phyloP scores from a whole-genome alignment of 2,329 filamentous ascomycete genomes.

The Ophiostoma sp. region DNA sequence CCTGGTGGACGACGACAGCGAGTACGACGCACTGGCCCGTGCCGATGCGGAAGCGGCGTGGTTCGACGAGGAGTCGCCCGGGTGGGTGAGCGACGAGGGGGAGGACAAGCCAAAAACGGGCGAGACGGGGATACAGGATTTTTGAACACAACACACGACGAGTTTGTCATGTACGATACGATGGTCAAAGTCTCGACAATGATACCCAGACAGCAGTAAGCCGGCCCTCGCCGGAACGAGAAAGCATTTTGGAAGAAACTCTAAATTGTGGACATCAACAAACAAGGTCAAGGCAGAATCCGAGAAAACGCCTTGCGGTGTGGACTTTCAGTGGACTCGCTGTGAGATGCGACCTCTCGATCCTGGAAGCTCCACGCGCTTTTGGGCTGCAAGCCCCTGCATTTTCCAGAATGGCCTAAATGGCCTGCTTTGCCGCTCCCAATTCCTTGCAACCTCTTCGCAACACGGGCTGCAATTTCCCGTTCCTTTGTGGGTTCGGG shows the following conservation, averaged over 20 bases:
- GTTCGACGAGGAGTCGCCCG: constrained; percentile 76
- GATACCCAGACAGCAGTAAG: not conserved
- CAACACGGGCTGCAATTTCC: constrained; percentile 7
- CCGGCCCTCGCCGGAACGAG: not conserved
- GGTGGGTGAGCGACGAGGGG: constrained; percentile 55
- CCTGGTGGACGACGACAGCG: constrained; percentile 68
- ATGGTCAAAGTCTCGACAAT: not conserved
- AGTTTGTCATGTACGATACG: not conserved
- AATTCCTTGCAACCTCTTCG: not conserved
- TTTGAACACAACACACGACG: constrained; percentile 44
- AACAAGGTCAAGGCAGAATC: not conserved
- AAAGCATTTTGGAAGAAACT: not conserved
- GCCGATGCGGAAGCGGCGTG: constrained; percentile 71
- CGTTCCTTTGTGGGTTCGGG: not conserved
- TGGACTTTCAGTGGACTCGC: not conserved
- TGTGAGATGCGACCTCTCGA: not conserved
- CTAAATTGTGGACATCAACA: not conserved
- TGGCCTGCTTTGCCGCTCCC: not conserved
- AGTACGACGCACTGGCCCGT: constrained; percentile 64
- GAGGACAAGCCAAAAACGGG: constrained; percentile 45
- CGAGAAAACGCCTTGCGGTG: not conserved
- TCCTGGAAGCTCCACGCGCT: not conserved
- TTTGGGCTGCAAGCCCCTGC: not conserved
- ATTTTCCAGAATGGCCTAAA: not conserved
- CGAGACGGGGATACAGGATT: constrained; percentile 73